phyloP scores from a whole-genome alignment of 2,329 filamentous ascomycete genomes.

The Trichocomaceae sp. region DNA sequence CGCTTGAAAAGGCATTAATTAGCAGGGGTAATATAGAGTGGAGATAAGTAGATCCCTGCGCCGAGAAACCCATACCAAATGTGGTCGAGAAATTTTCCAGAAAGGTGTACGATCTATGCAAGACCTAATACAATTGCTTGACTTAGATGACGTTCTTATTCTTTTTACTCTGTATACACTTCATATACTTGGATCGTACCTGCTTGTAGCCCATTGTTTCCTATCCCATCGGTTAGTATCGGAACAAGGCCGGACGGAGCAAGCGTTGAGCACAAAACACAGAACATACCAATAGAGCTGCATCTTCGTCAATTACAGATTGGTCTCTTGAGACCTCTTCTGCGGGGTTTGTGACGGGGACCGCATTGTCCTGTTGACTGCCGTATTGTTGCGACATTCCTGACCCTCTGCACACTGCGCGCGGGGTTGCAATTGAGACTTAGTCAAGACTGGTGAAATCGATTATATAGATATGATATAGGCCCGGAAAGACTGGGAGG shows the following conservation, averaged over 20 bases:
- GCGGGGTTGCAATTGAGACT: background rate
- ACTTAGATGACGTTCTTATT: conserved; percentile 14
- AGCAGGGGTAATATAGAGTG: background rate
- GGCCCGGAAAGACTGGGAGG: too few species aligned
- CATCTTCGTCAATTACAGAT: conserved; percentile 12
- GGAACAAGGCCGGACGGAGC: background rate
- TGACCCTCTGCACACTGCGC: background rate
- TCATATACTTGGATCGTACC: conserved; percentile 26
- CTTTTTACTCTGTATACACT: background rate
- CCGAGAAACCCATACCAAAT: conserved; percentile 44
- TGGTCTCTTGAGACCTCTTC: conserved; percentile 10
- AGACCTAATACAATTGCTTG: conserved; percentile 36
- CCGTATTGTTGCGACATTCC: conserved; percentile 1
- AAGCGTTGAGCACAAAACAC: background rate
- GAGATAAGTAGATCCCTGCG: background rate
- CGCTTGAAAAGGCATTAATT: conserved; percentile 31
- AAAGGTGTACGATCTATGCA: conserved; percentile 52
- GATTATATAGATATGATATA: background rate
- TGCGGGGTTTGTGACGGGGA: background rate
- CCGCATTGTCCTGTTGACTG: background rate
- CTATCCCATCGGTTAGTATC: conserved; percentile 20
- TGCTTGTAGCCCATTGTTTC: conserved; percentile 51
- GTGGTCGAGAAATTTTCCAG: conserved; percentile 56
- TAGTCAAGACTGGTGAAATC: background rate
- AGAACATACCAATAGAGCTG: conserved; percentile 10